phyloP scores from a whole-genome alignment of 2,329 filamentous ascomycete genomes.

The Paracamarosporium sp. region DNA sequence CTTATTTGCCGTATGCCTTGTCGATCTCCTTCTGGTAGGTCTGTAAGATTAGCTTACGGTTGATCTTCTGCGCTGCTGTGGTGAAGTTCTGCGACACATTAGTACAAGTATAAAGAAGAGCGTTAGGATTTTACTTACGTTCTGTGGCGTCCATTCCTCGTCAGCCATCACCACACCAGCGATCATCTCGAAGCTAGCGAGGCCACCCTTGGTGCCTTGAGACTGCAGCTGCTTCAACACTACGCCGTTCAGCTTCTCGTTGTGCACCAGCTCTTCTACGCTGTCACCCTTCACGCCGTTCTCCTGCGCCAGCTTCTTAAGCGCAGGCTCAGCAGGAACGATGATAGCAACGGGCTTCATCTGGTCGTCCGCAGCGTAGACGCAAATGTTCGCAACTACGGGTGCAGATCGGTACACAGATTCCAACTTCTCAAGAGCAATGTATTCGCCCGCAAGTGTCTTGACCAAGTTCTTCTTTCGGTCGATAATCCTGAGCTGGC shows the following conservation, averaged over 20 bases:
- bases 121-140: conserved; percentile 65
- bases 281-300: conserved; percentile 69
- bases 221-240: conserved; percentile 75
- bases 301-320: conserved; percentile 63
- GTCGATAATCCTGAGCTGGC: conserved; percentile 87
- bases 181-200: conserved; percentile 76
- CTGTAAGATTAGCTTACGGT: conserved; percentile 57
- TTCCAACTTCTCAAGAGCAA: conserved; percentile 94
- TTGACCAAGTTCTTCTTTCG: conserved; percentile 99
- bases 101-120: conserved; percentile 14
- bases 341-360: conserved; percentile 84
- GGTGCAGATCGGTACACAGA: conserved; percentile 82
- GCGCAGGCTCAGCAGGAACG: conserved; percentile 63
- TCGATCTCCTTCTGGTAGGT: conserved; percentile 60
- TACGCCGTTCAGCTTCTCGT: conserved; percentile 68
- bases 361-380: conserved; percentile 78
- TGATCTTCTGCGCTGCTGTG: conserved; percentile 61
- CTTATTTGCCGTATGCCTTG: conserved; percentile 49
- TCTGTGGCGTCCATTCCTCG: conserved; percentile 87
- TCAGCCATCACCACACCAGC: conserved; percentile 79
- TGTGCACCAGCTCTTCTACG: conserved; percentile 71
- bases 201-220: conserved; percentile 69
- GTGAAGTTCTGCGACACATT: conserved; percentile 51
- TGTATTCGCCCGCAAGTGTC: conserved; percentile 94
- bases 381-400: conserved; percentile 85